Percentiles rank a stretch among this genome's conserved stretches.
These are phyloP conservation scores for Acacia pycnantha DNA, from an alignment of 331 rosid genomes.

Conservation along the genomic window DNA sequence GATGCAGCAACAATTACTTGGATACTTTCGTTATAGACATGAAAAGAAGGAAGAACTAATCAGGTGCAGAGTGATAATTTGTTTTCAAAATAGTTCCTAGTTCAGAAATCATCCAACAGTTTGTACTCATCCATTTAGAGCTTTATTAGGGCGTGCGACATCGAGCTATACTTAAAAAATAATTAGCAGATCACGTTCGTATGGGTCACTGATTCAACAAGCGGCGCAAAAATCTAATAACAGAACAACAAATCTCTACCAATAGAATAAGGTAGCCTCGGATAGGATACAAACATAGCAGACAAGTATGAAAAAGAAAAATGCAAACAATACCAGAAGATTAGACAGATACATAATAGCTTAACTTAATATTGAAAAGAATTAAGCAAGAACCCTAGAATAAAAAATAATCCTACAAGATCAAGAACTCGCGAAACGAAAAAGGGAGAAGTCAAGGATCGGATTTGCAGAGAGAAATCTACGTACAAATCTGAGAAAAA, in stretches of 20 bases:
- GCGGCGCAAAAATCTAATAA: not conserved
- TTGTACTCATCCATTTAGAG: not conserved
- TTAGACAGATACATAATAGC: not conserved
- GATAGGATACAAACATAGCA: not conserved
- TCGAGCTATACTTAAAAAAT: not conserved
- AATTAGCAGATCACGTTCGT: not conserved
- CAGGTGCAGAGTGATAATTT: not conserved
- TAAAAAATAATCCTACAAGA: not conserved
- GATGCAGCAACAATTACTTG: not conserved
- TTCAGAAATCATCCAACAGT: not conserved
- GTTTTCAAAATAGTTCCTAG: not conserved
- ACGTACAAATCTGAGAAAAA: slow-evolving; percentile 15
- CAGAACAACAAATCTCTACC: not conserved
- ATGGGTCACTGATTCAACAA: not conserved
- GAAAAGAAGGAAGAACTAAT: not conserved
- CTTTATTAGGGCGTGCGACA: not conserved
- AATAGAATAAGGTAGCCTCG: not conserved
- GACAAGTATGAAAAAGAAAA: not conserved
- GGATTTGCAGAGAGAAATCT: not conserved
- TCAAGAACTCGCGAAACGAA: not conserved
- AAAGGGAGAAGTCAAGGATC: not conserved
- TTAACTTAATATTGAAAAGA: not conserved
- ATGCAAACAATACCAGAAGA: not conserved
- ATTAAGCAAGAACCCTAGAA: slow-evolving; percentile 26
- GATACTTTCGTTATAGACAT: not conserved